A percentile compares a stretch with the other conserved stretches of the same genome.
phyloP scores from a whole-genome alignment of 2,329 filamentous ascomycete species.

The Xylaria sp. region DNA sequence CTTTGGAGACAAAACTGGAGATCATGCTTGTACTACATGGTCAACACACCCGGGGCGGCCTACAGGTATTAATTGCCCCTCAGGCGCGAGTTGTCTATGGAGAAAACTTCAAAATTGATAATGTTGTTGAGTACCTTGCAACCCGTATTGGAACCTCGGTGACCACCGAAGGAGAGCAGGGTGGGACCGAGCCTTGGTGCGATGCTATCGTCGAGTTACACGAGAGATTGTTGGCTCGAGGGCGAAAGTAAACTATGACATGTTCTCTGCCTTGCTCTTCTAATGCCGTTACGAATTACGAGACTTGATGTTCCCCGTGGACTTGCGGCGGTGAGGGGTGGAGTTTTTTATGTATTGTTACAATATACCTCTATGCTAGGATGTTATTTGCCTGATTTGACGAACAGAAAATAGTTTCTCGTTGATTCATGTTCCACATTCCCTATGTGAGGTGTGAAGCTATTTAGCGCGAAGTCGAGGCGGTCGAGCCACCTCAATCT shows the following conservation, averaged over 20 bases:
- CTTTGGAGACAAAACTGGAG: constrained; percentile 75
- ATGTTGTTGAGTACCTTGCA: constrained; percentile 77
- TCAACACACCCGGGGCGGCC: constrained; percentile 57
- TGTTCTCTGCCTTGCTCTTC: not conserved
- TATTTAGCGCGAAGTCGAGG: not conserved
- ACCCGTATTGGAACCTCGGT: constrained; percentile 61
- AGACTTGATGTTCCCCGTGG: not conserved
- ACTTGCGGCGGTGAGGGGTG: not conserved
- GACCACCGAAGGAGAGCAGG: constrained; percentile 51
- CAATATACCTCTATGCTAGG: not conserved
- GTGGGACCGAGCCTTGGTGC: constrained; percentile 60
- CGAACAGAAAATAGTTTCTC: not conserved
- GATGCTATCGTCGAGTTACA: constrained; percentile 67
- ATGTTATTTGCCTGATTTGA: constrained; percentile 4
- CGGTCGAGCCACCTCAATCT: too few species aligned
- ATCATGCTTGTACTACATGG: constrained; percentile 67
- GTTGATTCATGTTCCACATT: not conserved
- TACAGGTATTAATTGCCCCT: constrained; percentile 65
- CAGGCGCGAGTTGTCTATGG: constrained; percentile 77
- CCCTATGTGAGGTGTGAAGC: not conserved
- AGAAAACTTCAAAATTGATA: constrained; percentile 79
- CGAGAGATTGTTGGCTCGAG: constrained; percentile 65
- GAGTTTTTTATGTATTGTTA: constrained; percentile 1
- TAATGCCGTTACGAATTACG: constrained; percentile 38
- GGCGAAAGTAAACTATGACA: constrained; percentile 56